Evolutionary conservation across 129 eudicot genomes (phyloP), one percentile per base, ranked within the genome.

Genomic region (Calendula officinalis): DNA sequence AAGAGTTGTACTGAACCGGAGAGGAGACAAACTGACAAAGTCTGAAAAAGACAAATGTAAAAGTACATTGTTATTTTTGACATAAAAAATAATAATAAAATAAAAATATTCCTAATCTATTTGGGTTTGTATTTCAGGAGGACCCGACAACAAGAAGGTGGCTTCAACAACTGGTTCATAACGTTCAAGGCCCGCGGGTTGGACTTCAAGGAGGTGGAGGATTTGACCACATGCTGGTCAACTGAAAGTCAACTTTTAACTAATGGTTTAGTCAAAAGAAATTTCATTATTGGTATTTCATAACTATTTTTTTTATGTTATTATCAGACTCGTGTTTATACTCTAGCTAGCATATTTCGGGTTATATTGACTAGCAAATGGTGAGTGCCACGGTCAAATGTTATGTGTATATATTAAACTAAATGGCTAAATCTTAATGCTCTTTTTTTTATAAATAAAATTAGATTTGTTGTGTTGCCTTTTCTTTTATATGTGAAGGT

Each of bases 91-190:
- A 22, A 22, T 0, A 22, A 22, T 22, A 22, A 22, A 22, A 22
- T 22, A 22, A 22, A 22, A 22, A 0, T 7, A 22, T 60, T 50
- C 32, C 57, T 46, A 6, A 67, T 35, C 8, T 37, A 46, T 30
- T 8, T 54, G 51, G 22, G 22, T 54, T 10, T 71, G 59, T 63
- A 55, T 59, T 73, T 61, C 80, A 91, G 98, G 96, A 91, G 67
- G 96, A 91, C 38, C 95, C 84, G 3, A 79, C 95, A 9, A 81
- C 95, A 14, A 78, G 84, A 60, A 79, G 86, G 74, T 85, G 96
- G 96, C 83, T 88, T 6, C 86, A 76, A 49, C 98, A 91, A 71
- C 70, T 91, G 74, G 78, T 91, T 51, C 87, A 78, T 62, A 91
- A 83, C 7, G 96, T 88, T 39, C 91, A 86, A 64, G 91, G 83